Evolutionary conservation across 805 yeast genomes (phyloP).

Genomic region (Yarrowia bubula): DNA sequence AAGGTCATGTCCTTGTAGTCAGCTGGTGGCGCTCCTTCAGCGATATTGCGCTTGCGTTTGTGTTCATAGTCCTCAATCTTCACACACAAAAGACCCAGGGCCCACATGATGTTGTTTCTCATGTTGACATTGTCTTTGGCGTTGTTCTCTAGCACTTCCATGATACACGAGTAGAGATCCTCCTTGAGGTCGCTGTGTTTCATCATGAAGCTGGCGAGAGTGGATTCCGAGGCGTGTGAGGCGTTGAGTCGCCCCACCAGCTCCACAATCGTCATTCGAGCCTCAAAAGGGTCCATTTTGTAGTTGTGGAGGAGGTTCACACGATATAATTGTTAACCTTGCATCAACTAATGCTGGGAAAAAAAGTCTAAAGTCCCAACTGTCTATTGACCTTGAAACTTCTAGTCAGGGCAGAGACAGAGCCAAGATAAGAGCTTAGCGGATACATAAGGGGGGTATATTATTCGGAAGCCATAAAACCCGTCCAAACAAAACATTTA

Average conservation of each 20-base stretch:
- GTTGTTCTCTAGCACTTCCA: slow-evolving; percentile 52
- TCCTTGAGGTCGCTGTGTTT: slow-evolving; percentile 56
- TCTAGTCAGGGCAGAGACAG: too few relatives aligned
- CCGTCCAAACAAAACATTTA: too few relatives aligned
- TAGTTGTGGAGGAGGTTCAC: not conserved
- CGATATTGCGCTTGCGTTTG: not conserved
- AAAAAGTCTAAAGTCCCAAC: slow-evolving; percentile 10
- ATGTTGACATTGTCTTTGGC: slow-evolving; percentile 43
- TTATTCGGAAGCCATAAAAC: too few relatives aligned
- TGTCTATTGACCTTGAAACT: not conserved
- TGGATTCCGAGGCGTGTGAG: slow-evolving; percentile 41
- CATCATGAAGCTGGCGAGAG: slow-evolving; percentile 34
- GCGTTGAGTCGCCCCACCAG: slow-evolving; percentile 66
- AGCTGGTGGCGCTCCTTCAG: not conserved
- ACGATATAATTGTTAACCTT: not conserved
- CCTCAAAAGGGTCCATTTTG: slow-evolving; percentile 84
- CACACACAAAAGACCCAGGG: slow-evolving; percentile 58
- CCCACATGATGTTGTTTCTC: slow-evolving; percentile 65
- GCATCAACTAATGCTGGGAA: slow-evolving; percentile 6
- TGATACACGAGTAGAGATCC: slow-evolving; percentile 63
- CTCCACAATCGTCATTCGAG: slow-evolving; percentile 70
- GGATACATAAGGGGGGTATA: too few relatives aligned
- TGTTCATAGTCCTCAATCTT: slow-evolving; percentile 21
- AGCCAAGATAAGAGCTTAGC: not conserved
- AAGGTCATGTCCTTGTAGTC: slow-evolving; percentile 9